Conservation (phyloP, 257 asterid genomes). For the Solanum bulbocastanum region DNA sequence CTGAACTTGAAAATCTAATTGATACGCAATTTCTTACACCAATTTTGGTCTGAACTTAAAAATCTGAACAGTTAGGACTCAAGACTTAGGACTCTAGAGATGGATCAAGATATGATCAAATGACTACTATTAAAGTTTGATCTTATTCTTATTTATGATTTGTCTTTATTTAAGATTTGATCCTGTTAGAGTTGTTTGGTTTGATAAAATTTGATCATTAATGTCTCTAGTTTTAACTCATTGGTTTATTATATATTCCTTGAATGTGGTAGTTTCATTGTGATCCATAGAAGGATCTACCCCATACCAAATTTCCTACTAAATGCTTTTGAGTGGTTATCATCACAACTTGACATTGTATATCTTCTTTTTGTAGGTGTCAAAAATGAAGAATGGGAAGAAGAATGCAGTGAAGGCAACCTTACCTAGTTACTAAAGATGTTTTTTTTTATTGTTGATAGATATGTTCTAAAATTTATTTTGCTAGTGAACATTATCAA, state of each 20-base stretch:
- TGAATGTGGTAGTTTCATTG: background rate
- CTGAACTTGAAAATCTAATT: no score
- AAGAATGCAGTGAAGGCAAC: background rate
- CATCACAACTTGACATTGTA: background rate
- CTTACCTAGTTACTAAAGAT: background rate
- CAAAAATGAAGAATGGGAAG: background rate
- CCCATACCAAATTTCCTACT: background rate
- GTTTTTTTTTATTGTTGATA: background rate
- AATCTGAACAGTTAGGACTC: background rate
- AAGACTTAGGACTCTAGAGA: no score
- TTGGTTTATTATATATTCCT: background rate
- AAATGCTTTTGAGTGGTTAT: background rate
- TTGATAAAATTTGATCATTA: background rate
- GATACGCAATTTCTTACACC: no score
- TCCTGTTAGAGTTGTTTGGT: background rate
- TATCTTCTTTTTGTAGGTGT: background rate
- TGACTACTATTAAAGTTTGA: background rate
- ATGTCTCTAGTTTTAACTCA: background rate
- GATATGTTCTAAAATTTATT: background rate
- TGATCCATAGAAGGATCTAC: background rate
- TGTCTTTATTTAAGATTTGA: background rate
- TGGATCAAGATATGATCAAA: background rate
- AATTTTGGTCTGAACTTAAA: background rate
- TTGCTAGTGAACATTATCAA: no score
- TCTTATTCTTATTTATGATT: background rate